These are phyloP conservation scores for Mrakia hoshinonis DNA, from an alignment of 768 basidiomycete genomes.

Conservation along the genomic window DNA sequence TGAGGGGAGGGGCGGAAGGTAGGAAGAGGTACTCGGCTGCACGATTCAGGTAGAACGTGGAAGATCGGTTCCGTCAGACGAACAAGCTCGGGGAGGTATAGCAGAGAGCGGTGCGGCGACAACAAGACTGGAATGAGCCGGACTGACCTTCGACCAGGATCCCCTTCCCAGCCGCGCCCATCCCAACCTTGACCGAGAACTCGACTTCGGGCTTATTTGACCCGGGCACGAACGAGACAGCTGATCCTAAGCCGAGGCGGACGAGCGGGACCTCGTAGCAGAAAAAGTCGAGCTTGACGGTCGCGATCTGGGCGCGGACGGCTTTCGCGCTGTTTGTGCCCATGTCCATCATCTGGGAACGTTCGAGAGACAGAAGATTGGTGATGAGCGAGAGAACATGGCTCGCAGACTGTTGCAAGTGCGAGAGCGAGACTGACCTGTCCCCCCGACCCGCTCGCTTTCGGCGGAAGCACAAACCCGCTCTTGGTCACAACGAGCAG, in stretches of 20 bases:
- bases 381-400: background rate
- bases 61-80: background rate
- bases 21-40: background rate
- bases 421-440: background rate
- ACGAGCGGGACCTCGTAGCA: conserved; percentile 5
- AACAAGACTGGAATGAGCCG: background rate
- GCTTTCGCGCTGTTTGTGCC: background rate
- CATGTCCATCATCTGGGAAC: background rate
- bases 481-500: background rate
- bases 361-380: background rate
- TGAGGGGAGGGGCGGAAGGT: background rate
- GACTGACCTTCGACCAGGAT: background rate
- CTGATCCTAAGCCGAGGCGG: background rate
- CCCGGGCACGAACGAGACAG: background rate
- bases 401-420: too few relatives aligned
- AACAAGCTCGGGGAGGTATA: background rate
- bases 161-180: background rate
- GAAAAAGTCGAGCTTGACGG: background rate
- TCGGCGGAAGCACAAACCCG: background rate
- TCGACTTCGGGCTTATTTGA: background rate
- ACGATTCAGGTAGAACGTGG: background rate
- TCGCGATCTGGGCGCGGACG: conserved; percentile 2
- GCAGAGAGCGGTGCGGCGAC: background rate
- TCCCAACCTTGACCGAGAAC: background rate
- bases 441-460: background rate